Percentiles rank a stretch among this genome's conserved stretches.
Evolutionary conservation across 2,329 filamentous ascomycete species (phyloP).

Genomic region (Pseudogymnoascus sp.): DNA sequence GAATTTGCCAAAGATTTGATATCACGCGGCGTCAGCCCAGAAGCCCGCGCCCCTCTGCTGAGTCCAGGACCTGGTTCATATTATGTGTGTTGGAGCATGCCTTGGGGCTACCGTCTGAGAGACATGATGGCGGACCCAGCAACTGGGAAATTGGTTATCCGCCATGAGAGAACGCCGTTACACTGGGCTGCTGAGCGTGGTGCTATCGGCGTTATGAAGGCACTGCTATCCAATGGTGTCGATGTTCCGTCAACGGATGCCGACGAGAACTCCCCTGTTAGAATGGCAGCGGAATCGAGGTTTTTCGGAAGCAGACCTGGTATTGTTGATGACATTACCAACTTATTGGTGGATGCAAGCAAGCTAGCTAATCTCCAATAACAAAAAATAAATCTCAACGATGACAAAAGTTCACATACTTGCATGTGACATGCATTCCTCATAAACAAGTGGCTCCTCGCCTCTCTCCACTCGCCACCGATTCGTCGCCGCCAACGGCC

Average conservation of each 20-base stretch:
- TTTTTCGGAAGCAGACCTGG: no score
- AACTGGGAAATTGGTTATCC: neutral
- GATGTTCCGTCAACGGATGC: no score
- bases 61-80: no score
- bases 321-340: no score
- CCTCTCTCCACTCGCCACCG: constrained; percentile 30
- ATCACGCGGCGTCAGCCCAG: neutral
- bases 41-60: neutral
- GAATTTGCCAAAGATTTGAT: neutral
- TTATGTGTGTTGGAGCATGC: neutral
- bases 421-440: constrained; percentile 18
- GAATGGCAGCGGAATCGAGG: no score
- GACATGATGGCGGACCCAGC: neutral
- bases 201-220: neutral
- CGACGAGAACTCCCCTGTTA: no score
- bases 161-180: neutral
- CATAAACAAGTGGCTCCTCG: constrained; percentile 27
- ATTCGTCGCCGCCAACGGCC: constrained; percentile 31
- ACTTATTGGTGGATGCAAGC: no score
- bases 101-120: neutral
- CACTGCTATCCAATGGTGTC: neutral
- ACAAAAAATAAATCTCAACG: neutral
- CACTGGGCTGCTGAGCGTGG: constrained; percentile 11
- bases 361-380: no score
- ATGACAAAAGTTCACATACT: constrained; percentile 17